These are phyloP conservation scores for Monosporascus sp. DNA, from an alignment of 2,329 filamentous ascomycete genomes.

Conservation along the genomic window DNA sequence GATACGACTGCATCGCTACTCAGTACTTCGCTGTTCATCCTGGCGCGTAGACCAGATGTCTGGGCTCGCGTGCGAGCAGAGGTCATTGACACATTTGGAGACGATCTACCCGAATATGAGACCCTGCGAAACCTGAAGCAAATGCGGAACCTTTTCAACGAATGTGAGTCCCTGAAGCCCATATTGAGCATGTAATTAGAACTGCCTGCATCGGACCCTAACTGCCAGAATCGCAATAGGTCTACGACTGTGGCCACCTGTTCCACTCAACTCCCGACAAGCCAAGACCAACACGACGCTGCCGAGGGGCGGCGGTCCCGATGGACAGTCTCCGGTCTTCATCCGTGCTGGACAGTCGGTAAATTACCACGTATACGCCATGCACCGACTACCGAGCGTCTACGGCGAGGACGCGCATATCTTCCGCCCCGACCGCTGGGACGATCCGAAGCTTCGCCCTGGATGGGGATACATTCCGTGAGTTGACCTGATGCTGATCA, in stretches of 20 bases:
- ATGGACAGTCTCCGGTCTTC: constrained; percentile 38
- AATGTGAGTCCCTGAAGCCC: background rate
- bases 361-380: constrained; percentile 31
- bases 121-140: background rate
- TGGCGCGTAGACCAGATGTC: constrained; percentile 34
- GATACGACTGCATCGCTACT: constrained; percentile 49
- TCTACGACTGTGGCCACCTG: constrained; percentile 2
- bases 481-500: constrained; percentile 1
- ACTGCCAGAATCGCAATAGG: constrained; percentile 6
- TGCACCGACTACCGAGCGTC: constrained; percentile 24
- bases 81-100: constrained; percentile 49
- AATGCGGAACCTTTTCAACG: constrained; percentile 2
- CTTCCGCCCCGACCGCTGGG: constrained; percentile 13
- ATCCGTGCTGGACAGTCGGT: constrained; percentile 36
- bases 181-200: too few species aligned
- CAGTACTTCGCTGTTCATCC: constrained; percentile 40
- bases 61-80: constrained; percentile 38
- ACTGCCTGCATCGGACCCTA: too few species aligned
- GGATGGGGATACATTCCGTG: constrained; percentile 26
- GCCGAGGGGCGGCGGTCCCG: constrained; percentile 40
- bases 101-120: constrained; percentile 27
- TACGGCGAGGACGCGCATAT: constrained; percentile 19
- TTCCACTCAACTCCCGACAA: too few species aligned
- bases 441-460: constrained; percentile 7
- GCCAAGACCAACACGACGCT: constrained; percentile 30